Conservation (phyloP, 2,329 filamentous ascomycete species). For the Colletotrichum salicis region DNA sequence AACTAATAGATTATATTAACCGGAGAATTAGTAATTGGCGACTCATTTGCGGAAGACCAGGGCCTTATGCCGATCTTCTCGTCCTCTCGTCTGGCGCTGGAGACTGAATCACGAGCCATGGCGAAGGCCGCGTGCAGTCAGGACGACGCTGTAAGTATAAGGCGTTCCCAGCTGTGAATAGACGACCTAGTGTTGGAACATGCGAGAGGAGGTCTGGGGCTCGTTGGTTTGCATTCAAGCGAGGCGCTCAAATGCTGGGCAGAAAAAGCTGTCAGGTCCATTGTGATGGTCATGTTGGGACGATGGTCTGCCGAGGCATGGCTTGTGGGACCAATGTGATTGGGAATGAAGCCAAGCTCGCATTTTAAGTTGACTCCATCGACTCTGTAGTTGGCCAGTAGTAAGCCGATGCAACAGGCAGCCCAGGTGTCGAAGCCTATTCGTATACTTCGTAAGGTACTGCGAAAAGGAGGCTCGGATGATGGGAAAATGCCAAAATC, state of each 20-base stretch:
- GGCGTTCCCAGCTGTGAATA: no score
- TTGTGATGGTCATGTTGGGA: background rate
- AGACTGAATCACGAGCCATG: no score
- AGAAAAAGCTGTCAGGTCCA: background rate
- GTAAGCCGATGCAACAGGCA: background rate
- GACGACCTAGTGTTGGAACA: background rate
- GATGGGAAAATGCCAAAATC: background rate
- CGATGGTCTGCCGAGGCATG: background rate
- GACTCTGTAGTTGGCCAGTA: background rate
- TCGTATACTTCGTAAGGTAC: background rate
- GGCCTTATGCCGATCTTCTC: no score
- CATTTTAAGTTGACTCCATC: background rate
- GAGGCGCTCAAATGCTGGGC: background rate
- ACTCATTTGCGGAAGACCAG: no score
- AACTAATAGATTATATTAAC: no score
- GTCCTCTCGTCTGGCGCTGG: no score
- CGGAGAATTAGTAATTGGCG: no score
- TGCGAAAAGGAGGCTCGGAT: background rate
- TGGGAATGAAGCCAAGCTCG: background rate
- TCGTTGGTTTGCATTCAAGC: background rate
- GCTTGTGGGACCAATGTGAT: background rate
- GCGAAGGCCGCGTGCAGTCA: no score
- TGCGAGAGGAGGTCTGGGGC: background rate
- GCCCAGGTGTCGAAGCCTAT: background rate
- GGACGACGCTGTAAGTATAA: no score